Evolutionary conservation across 1,139 yeast species (phyloP), one percentile per base, ranked within the genome.

Genomic region (Pichia cactophila): DNA sequence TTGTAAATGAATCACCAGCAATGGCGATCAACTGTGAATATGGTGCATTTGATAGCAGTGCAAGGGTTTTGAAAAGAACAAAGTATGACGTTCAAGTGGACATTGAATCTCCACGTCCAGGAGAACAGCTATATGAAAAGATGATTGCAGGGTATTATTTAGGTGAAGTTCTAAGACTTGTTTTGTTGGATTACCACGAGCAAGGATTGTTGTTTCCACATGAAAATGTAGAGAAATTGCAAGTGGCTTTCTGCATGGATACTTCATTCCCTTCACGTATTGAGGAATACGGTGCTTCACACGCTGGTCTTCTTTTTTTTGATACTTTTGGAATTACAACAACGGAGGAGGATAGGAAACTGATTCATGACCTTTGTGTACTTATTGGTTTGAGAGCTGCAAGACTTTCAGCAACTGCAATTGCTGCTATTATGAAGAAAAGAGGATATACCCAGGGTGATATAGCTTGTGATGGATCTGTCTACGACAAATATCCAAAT

Each of bases 11-110:
- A 35, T 26, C 48, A 31, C 33, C 39, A 16, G 81, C 83, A 56
- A 90, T 92, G 95, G 97, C 96, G 49, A 90, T 92, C 69, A 92
- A 92, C 75, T 90, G 97, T 75, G 98, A 92, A 73, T 92, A 92
- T 72, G 97, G 97, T 62, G 92, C 97, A 8, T 92, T 92, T 65
- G 97, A 92, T 69, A 90, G 88, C 65, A 96, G 88, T 69, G 95
- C 85, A 64, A 57, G 68, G 14, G 79, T 80, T 41, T 78, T 92
- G 60, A 98, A 97, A 66, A 80, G 97, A 72, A 90, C 96, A 56
- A 83, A 82, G 65, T 90, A 83, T 67, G 98, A 92, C 68, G 65
- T 83, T 51, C 74, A 71, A 58, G 83, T 92, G 57, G 98, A 92
- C 69, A 73, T 72, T 43, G 84, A 86, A 63, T 85, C 95, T 44